A percentile compares a stretch with the other conserved stretches of the same genome.
These are phyloP conservation scores for Neofusicoccum sp. DNA, from an alignment of 2,329 filamentous ascomycete genomes.

Conservation along the genomic window DNA sequence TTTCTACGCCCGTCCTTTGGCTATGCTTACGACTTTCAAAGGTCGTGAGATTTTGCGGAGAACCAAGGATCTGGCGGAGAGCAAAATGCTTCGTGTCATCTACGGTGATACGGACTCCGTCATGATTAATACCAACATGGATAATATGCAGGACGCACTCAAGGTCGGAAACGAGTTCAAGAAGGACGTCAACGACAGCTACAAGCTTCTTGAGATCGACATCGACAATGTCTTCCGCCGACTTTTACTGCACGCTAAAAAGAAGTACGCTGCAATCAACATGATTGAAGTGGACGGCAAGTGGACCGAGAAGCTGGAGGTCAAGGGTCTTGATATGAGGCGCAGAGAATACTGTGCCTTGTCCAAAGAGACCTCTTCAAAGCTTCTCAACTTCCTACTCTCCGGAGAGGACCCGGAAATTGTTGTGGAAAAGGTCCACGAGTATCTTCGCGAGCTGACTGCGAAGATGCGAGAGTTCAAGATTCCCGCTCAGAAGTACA, in stretches of 20 bases:
- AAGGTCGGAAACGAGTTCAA: constrained; percentile 95
- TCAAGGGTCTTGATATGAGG: constrained; percentile 98
- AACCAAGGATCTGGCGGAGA: constrained; percentile 94
- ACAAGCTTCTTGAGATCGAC: constrained; percentile 91
- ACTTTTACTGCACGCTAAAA: constrained; percentile 92
- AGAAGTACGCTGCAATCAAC: constrained; percentile 98
- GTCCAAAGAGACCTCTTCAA: constrained; percentile 88
- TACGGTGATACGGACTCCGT: constrained; percentile 99
- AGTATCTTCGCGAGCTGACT: constrained; percentile 83
- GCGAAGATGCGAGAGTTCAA: constrained; percentile 78
- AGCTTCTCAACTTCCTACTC: constrained; percentile 88
- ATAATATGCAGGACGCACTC: constrained; percentile 85
- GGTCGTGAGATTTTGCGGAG: constrained; percentile 94
- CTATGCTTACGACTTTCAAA: constrained; percentile 94
- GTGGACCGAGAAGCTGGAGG: constrained; percentile 90
- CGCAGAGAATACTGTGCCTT: constrained; percentile 93
- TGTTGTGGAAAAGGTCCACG: constrained; percentile 86
- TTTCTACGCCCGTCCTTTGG: constrained; percentile 92
- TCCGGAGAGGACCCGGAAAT: constrained; percentile 90
- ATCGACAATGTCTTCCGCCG: constrained; percentile 97
- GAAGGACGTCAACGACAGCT: constrained; percentile 87
- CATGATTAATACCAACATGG: constrained; percentile 99
- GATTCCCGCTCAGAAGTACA: constrained; percentile 82
- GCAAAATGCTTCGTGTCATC: constrained; percentile 87
- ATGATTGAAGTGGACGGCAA: constrained; percentile 86